A percentile compares a stretch with the other conserved stretches of the same genome.
Evolutionary conservation across 192 early-diverging fungal species (phyloP).

Genomic region (Chytriomyces confervae): DNA sequence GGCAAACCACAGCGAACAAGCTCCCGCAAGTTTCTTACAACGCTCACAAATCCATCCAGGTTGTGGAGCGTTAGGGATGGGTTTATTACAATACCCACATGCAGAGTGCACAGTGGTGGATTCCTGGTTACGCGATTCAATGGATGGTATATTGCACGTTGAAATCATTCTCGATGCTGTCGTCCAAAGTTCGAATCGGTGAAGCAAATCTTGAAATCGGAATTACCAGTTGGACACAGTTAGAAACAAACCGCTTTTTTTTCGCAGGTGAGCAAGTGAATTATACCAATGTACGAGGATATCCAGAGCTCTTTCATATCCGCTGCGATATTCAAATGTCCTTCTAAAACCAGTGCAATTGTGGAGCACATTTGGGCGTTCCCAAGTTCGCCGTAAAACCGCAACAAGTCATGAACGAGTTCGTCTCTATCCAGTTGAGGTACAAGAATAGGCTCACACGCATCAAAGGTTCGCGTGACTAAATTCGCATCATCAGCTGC

Average conservation of each 20-base stretch:
- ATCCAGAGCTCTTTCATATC: slow-evolving; percentile 71
- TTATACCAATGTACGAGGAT: slow-evolving; percentile 69
- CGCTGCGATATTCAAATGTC: slow-evolving; percentile 39
- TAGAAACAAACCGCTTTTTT: too few species aligned
- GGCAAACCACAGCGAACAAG: slow-evolving; percentile 73
- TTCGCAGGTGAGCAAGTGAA: neutral
- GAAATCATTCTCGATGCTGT: slow-evolving; percentile 67
- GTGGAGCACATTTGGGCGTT: slow-evolving; percentile 85
- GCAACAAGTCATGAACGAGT: slow-evolving; percentile 63
- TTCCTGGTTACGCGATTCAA: slow-evolving; percentile 62
- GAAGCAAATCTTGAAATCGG: slow-evolving; percentile 62
- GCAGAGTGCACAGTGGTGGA: slow-evolving; percentile 75
- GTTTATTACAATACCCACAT: slow-evolving; percentile 73
- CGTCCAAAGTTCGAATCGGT: slow-evolving; percentile 73
- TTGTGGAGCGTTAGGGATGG: slow-evolving; percentile 51
- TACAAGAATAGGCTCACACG: slow-evolving; percentile 5
- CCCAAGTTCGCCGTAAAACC: slow-evolving; percentile 78
- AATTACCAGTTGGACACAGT: too few species aligned
- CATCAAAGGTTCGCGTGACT: neutral
- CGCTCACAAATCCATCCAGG: slow-evolving; percentile 74
- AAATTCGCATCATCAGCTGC: neutral
- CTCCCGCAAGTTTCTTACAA: slow-evolving; percentile 65
- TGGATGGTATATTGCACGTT: slow-evolving; percentile 52
- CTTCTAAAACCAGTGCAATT: slow-evolving; percentile 63
- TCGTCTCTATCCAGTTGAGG: slow-evolving; percentile 44